Conservation (phyloP, 345 rosid species). For the Balakata baccata region DNA sequence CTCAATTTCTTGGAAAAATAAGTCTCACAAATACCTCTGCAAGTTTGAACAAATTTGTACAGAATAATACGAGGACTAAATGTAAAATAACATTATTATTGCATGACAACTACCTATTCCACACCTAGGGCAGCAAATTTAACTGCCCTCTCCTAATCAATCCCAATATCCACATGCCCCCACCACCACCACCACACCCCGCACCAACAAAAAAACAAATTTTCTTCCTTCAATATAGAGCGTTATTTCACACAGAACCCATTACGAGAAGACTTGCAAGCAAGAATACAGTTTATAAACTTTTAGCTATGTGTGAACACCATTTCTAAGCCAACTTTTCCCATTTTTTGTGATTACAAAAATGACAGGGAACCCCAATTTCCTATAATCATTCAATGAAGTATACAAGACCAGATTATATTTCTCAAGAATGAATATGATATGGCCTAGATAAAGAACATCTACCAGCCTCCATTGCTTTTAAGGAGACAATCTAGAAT, state of each 20-base stretch:
- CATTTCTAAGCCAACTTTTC: conserved; percentile 25
- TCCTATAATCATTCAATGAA: conserved; percentile 32
- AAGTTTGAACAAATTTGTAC: conserved; percentile 14
- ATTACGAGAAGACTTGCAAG: neutral
- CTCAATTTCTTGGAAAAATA: neutral
- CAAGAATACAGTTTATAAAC: conserved; percentile 15
- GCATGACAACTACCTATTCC: conserved; percentile 4
- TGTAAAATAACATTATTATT: neutral
- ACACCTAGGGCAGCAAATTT: neutral
- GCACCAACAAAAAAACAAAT: too few species aligned
- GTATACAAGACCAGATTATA: conserved; percentile 34
- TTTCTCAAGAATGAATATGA: conserved; percentile 34
- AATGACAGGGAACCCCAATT: conserved; percentile 31
- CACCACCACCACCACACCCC: neutral
- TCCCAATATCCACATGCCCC: neutral
- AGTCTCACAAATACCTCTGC: neutral
- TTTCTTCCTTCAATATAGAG: neutral
- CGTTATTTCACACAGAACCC: neutral
- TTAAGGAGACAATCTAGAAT: conserved; percentile 30
- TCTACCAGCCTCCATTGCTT: conserved; percentile 36
- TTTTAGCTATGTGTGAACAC: conserved; percentile 27
- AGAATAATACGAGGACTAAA: conserved; percentile 5
- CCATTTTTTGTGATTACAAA: conserved; percentile 22
- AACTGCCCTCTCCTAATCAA: conserved; percentile 2
- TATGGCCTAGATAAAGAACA: conserved; percentile 41